These are phyloP conservation scores for Spergularia bocconei DNA, from an alignment of 148 eudicot genomes.

Conservation along the genomic window DNA sequence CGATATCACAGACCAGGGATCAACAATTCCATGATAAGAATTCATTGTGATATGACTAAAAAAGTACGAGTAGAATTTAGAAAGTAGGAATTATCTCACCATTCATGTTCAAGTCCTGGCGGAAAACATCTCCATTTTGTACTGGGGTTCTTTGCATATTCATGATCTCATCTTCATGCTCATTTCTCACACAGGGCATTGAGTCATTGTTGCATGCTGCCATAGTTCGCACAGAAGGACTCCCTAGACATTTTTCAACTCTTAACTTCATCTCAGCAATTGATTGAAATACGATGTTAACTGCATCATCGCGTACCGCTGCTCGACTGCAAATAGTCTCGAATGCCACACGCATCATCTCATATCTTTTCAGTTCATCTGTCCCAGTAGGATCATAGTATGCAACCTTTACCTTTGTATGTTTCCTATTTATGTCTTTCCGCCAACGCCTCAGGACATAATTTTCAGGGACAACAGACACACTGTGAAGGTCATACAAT, in stretches of 20 bases:
- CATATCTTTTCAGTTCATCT: background rate
- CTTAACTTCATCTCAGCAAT: slow-evolving; percentile 3
- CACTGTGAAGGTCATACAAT: background rate
- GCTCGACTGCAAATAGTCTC: background rate
- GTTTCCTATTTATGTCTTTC: slow-evolving; percentile 5
- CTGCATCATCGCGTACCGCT: background rate
- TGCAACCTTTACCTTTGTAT: background rate
- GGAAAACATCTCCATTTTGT: slow-evolving; percentile 1
- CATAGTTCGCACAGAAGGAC: background rate
- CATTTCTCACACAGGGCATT: background rate
- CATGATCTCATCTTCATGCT: background rate
- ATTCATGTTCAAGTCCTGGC: background rate
- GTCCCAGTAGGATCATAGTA: slow-evolving; percentile 10
- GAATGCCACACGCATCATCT: slow-evolving; percentile 3
- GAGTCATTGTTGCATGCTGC: background rate
- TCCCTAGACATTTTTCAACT: slow-evolving; percentile 1
- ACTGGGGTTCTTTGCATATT: too few relatives aligned
- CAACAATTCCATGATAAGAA: background rate
- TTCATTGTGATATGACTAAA: background rate
- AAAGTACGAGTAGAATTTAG: background rate
- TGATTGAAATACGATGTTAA: background rate
- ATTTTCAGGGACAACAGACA: background rate
- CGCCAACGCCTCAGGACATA: slow-evolving; percentile 9
- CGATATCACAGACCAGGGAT: background rate
- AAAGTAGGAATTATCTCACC: background rate